Conservation (phyloP, 108 stramenopile species). For the Fragilaria crotonensis region DNA sequence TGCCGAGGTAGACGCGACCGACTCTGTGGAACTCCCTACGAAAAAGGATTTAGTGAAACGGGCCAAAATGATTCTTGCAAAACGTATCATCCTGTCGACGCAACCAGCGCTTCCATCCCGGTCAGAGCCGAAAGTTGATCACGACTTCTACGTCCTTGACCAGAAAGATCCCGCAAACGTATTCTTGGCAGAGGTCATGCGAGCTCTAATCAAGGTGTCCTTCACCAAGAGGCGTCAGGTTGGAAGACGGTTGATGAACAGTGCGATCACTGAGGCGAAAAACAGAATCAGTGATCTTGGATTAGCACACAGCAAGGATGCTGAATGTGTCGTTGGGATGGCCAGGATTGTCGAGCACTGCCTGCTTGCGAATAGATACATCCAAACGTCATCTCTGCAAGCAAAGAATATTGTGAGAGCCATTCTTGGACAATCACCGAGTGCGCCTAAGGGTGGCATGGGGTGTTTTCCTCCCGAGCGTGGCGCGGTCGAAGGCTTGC, state of each 20-base stretch:
- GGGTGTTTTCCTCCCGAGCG: not conserved
- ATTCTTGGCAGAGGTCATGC: constrained; percentile 60
- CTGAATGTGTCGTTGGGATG: constrained; percentile 22
- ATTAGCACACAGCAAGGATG: constrained; percentile 8
- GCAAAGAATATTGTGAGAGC: constrained; percentile 46
- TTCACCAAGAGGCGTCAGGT: too few species aligned
- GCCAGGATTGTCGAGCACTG: constrained; percentile 12
- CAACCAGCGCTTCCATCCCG: constrained; percentile 4
- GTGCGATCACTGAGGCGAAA: not conserved
- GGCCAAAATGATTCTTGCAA: constrained; percentile 44
- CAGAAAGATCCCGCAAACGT: constrained; percentile 43
- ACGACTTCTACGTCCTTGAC: constrained; percentile 45
- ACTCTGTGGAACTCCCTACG: constrained; percentile 36
- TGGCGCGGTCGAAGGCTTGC: too few species aligned
- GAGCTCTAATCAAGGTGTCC: constrained; percentile 32
- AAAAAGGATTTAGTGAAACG: constrained; percentile 61
- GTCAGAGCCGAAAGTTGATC: constrained; percentile 15
- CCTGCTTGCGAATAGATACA: constrained; percentile 10
- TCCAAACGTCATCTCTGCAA: constrained; percentile 9
- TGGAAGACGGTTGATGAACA: too few species aligned
- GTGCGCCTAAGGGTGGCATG: not conserved
- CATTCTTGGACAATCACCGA: constrained; percentile 9
- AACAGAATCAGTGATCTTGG: not conserved
- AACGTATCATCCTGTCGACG: not conserved
- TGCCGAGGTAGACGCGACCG: constrained; percentile 19